phyloP scores from a whole-genome alignment of 1,284 basidiomycete species.

The Irpex rosettiformis region DNA sequence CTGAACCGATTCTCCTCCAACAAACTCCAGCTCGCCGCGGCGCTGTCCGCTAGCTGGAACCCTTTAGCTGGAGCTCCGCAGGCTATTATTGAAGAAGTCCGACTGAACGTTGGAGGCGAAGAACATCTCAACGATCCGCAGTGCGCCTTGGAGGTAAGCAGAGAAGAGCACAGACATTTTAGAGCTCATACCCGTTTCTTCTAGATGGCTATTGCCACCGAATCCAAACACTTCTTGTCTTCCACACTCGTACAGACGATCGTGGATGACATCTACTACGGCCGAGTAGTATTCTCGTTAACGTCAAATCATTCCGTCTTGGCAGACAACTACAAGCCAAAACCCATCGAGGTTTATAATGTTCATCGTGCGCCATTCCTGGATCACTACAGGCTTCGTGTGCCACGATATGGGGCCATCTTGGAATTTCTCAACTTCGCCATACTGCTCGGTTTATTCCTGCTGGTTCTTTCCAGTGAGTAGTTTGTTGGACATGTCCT shows the following conservation, averaged over 20 bases:
- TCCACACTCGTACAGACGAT: conserved; percentile 80
- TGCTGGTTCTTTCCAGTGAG: conserved; percentile 72
- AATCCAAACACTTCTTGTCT: conserved; percentile 76
- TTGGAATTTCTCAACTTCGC: conserved; percentile 79
- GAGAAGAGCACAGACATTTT: background rate
- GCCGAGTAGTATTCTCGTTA: conserved; percentile 65
- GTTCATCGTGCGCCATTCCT: conserved; percentile 71
- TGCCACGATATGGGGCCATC: conserved; percentile 77
- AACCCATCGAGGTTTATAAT: conserved; percentile 74
- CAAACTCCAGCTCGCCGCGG: conserved; percentile 69
- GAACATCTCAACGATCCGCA: conserved; percentile 57
- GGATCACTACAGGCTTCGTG: conserved; percentile 82
- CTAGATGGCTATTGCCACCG: conserved; percentile 83
- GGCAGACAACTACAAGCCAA: conserved; percentile 83
- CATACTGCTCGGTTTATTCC: conserved; percentile 63
- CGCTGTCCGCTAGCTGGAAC: conserved; percentile 77
- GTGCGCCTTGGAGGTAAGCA: conserved; percentile 75
- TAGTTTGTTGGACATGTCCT: background rate
- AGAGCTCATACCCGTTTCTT: background rate
- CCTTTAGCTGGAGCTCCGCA: conserved; percentile 76
- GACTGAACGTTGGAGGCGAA: conserved; percentile 50
- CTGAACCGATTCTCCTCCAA: conserved; percentile 69
- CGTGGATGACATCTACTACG: conserved; percentile 79
- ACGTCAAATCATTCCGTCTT: conserved; percentile 70
- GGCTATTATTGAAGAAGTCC: conserved; percentile 63